Evolutionary conservation across 306 rosid genomes (phyloP), one percentile per base, ranked within the genome.

Genomic region (Pyrus pyrifolia): DNA sequence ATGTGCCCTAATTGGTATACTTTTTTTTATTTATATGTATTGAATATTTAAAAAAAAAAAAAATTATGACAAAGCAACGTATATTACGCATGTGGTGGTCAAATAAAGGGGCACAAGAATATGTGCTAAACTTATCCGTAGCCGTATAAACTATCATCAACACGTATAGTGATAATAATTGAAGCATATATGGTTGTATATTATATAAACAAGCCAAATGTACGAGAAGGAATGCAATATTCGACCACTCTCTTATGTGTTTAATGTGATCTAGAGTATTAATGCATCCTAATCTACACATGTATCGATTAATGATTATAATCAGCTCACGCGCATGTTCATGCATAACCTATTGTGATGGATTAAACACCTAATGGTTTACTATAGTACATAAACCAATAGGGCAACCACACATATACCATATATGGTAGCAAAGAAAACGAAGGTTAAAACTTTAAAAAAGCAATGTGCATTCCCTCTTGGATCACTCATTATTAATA

Each of bases 41-140:
- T 46, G 53, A 46, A 46, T 3, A 67, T 44, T 31, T 46, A 25
- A 25, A 25, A 25, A 60, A 11, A n/a, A n/a, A 22, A 2, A 12
- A n/a, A 27, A 42, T 15, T 2, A 14, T 66, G n/a, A n/a, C 15
- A 72, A 59, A 63, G 44, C 45, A 70, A 55, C 25, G 35, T 27
- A 23, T 23, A 49, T 60, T 33, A 42, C 17, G 84, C 86, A 85
- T 82, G 88, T 82, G 87, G 29, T 61, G 80, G 85, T 87, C 83
- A 86, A 81, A 74, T 49, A 62, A 40, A 76, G 76, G 14, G 17
- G 23, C 79, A 77, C 70, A 29, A 67, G 27, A 62, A 67, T 72
- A 22, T n/a, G 57, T 68, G 53, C 81, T 60, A 71, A 51, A 67
- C 71, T 77, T 71, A 71, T 71, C 81, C 78, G 9, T 23, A 57